phyloP scores from a whole-genome alignment of 2,329 filamentous ascomycete genomes.

The Xylariaceae sp. region DNA sequence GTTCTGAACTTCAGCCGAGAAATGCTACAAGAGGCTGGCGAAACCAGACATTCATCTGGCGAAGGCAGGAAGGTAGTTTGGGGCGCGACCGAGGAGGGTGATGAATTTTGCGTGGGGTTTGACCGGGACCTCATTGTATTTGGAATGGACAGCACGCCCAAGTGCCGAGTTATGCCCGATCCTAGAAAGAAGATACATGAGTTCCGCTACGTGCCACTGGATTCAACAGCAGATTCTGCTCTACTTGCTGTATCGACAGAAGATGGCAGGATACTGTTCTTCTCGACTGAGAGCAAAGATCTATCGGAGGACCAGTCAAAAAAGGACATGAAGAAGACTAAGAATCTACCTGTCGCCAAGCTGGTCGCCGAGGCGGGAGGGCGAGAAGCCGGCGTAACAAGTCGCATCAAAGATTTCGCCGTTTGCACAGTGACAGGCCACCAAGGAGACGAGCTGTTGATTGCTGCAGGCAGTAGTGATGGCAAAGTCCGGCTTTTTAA shows the following conservation, averaged over 20 bases:
- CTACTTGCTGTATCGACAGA: conserved; percentile 79
- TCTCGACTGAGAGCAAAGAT: conserved; percentile 57
- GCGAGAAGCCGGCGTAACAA: conserved; percentile 56
- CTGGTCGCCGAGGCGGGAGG: conserved; percentile 76
- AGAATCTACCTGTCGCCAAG: conserved; percentile 51
- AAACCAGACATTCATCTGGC: conserved; percentile 69
- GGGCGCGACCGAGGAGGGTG: conserved; percentile 61
- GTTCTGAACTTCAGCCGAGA: conserved; percentile 78
- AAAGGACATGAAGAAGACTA: conserved; percentile 38
- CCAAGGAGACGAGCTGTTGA: conserved; percentile 40
- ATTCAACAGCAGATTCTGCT: conserved; percentile 42
- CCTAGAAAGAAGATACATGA: conserved; percentile 77
- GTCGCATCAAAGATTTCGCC: conserved; percentile 85
- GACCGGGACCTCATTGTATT: conserved; percentile 81
- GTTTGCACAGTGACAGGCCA: conserved; percentile 45
- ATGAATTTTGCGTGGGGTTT: conserved; percentile 85
- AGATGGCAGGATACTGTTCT: conserved; percentile 82
- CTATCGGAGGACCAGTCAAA: conserved; percentile 35
- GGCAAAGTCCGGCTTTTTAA: conserved; percentile 77
- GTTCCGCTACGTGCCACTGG: conserved; percentile 61
- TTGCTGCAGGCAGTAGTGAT: conserved; percentile 77
- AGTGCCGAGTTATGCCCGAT: conserved; percentile 63
- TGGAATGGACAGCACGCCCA: conserved; percentile 79
- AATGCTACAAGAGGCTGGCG: conserved; percentile 67
- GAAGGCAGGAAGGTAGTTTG: conserved; percentile 80